Base-by-base conservation (phyloP, 768 basidiomycete genomes). In the Panellus pusillus region DNA sequence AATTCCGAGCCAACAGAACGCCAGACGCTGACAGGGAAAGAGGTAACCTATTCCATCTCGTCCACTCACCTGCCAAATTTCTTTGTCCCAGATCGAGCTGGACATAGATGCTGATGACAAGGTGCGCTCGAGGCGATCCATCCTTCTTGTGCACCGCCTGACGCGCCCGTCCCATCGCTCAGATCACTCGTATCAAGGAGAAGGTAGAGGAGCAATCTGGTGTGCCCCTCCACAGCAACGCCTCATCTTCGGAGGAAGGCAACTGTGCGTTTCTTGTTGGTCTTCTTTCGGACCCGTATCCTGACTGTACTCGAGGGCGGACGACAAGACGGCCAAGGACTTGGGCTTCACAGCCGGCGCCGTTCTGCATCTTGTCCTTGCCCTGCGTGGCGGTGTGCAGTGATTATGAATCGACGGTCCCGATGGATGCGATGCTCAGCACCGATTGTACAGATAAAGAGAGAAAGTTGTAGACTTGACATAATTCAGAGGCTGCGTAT, bases 141-240 rank as follows among this genome's bases (percentile, higher is more conserved):
- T 29, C 27, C 17, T 13, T 9, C 19, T 35, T 24, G 17, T 18
- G 27, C 15, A 32, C 6, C 20, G 1, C 2, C 43, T 44, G 15
- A 62, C 41, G 15, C 54, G 38, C 44, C 35, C 20, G 37, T 27
- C 9, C 19, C 35, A 39, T 36, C 39, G 47, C 47, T 15, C 67
- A 98, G 96, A 91, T 97, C 65, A 78, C 84, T 42, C 84, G 91
- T 62, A 93, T 98, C 73, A 98, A 98, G 77, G 94, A 96, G 80
- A 91, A 91, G 70, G 93, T 98, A 9, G 96, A 98, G 70, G 95
- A 98, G 76, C 95, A 98, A 74, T 94, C 93, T 6, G 96, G 96
- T 60, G 96, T 98, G 38, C 96, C 96, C 96, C 96, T 56, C 91
- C 79, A 39, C 96, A 98, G 71, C 96, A 98, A 70, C 84, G 96